Evolutionary conservation across 305 asterid species (phyloP).

Genomic region (Fraxinus angustifolia): DNA sequence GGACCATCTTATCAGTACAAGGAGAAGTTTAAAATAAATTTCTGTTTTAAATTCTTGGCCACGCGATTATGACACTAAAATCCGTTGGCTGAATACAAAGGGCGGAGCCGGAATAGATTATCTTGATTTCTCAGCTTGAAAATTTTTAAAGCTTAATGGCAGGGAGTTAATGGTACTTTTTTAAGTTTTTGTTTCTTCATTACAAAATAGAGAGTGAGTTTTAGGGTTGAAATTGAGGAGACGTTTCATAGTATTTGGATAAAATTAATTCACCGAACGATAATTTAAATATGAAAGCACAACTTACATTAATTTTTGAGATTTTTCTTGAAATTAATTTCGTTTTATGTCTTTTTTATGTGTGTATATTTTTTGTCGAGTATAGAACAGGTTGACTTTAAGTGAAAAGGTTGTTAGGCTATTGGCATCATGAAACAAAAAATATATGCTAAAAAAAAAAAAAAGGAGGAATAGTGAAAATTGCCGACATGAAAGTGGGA

Average conservation of each 20-base stretch:
- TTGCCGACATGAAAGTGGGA: constrained; percentile 55
- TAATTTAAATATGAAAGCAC: neutral
- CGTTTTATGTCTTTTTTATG: neutral
- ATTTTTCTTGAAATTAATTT: constrained; percentile 12
- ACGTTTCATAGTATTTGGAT: neutral
- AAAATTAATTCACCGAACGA: neutral
- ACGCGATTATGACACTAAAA: constrained; percentile 32
- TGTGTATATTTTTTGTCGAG: neutral
- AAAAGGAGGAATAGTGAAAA: neutral
- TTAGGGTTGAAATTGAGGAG: neutral
- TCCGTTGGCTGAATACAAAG: constrained; percentile 51
- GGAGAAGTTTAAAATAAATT: neutral
- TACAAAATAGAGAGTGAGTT: neutral
- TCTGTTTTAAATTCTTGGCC: constrained; percentile 10
- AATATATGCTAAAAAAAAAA: neutral
- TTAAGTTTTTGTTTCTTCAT: constrained; percentile 2
- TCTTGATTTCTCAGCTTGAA: constrained; percentile 18
- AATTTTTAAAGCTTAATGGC: constrained; percentile 1
- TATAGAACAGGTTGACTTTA: constrained; percentile 26
- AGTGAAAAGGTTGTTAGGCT: constrained; percentile 25
- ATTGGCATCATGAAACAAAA: constrained; percentile 25
- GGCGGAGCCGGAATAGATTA: constrained; percentile 31
- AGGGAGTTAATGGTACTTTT: neutral
- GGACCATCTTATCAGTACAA: constrained; percentile 11
- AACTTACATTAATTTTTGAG: neutral